Conservation (phyloP, 805 yeast genomes). For the Hermanozyma aechmeae region DNA sequence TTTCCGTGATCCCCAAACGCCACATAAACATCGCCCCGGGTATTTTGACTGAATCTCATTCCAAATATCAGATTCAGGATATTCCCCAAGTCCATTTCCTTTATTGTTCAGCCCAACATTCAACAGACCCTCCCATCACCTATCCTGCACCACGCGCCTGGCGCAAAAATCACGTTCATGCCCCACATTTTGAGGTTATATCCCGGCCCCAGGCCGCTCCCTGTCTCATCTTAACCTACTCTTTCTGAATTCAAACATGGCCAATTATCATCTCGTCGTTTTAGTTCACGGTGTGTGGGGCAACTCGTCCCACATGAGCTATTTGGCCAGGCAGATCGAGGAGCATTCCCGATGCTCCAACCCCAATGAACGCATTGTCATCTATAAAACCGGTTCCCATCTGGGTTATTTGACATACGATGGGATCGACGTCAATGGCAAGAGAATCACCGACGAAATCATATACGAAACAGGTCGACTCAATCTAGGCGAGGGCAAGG, state of each 20-base stretch:
- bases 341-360: constrained; percentile 10
- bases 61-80: too few relatives aligned
- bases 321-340: constrained; percentile 5
- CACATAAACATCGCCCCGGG: too few relatives aligned
- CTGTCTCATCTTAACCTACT: too few relatives aligned
- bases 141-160: too few relatives aligned
- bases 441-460: constrained; percentile 65
- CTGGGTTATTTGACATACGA: constrained; percentile 75
- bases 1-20: too few relatives aligned
- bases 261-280: constrained; percentile 51
- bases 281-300: constrained; percentile 59
- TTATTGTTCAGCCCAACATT: too few relatives aligned
- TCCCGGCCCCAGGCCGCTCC: too few relatives aligned
- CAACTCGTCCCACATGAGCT: constrained; percentile 5
- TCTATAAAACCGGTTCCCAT: constrained; percentile 50
- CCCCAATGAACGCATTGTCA: constrained; percentile 19
- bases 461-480: constrained; percentile 11
- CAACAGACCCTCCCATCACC: too few relatives aligned
- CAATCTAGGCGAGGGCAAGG: constrained; percentile 13
- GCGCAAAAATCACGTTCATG: too few relatives aligned
- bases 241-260: constrained; percentile 10
- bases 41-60: too few relatives aligned
- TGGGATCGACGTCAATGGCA: constrained; percentile 80
- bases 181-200: too few relatives aligned
- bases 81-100: too few relatives aligned